These are phyloP conservation scores for Aquilaria malaccensis DNA, from an alignment of 345 rosid species.

Conservation along the genomic window DNA sequence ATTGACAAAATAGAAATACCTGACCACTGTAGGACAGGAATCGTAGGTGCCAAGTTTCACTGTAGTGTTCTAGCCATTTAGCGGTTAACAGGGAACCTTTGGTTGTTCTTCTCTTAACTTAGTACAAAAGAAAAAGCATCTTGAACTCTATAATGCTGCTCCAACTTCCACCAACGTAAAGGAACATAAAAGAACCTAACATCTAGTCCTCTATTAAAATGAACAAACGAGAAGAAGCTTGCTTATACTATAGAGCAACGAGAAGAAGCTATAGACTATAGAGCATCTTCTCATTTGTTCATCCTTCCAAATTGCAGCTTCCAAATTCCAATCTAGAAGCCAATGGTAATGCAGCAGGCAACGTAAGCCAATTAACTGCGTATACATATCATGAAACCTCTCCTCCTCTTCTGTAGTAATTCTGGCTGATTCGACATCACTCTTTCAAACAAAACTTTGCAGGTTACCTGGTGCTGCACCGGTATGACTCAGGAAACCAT, in stretches of 20 bases:
- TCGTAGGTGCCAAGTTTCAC: too few relatives aligned
- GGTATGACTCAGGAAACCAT: constrained; percentile 75
- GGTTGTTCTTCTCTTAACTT: too few relatives aligned
- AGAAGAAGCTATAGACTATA: constrained; percentile 24
- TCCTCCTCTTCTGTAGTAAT: background rate
- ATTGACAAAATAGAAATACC: too few relatives aligned
- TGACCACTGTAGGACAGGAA: too few relatives aligned
- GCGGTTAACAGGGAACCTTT: too few relatives aligned
- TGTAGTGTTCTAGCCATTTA: too few relatives aligned
- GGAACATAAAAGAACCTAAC: too few relatives aligned
- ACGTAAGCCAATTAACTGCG: background rate
- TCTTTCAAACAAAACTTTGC: background rate
- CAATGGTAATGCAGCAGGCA: background rate
- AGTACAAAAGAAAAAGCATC: too few relatives aligned
- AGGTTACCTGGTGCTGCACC: constrained; percentile 28
- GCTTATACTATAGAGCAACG: constrained; percentile 18
- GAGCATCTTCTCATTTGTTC: constrained; percentile 31
- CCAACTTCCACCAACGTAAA: too few relatives aligned
- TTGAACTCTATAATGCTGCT: too few relatives aligned
- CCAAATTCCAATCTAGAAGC: constrained; percentile 17
- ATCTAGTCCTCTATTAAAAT: too few relatives aligned
- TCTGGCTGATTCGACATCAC: background rate
- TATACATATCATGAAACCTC: background rate
- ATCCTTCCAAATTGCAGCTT: constrained; percentile 5
- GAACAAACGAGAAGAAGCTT: too few relatives aligned